Conservation (phyloP, 2,329 filamentous ascomycete species). For the Diaporthe citrichinensis region DNA sequence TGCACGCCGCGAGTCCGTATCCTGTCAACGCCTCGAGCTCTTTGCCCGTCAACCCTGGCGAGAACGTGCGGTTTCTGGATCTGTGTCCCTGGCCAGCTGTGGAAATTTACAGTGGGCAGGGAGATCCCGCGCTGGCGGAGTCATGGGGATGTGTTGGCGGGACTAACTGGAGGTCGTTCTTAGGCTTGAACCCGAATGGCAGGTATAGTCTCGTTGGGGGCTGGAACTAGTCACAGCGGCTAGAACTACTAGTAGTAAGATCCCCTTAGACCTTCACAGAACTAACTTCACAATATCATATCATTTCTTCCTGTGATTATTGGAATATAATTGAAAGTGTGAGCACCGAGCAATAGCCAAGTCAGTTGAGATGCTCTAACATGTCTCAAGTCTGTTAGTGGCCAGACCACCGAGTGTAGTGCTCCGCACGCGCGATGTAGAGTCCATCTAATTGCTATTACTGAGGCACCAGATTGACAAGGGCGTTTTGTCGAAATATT, state of each 20-base stretch:
- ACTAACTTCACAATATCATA: not conserved
- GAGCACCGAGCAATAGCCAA: not conserved
- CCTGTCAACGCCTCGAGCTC: constrained; percentile 12
- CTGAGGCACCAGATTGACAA: not conserved
- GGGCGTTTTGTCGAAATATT: not conserved
- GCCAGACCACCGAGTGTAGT: too few relatives aligned
- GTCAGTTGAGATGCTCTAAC: not conserved
- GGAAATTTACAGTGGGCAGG: not conserved
- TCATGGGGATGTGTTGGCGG: constrained; percentile 14
- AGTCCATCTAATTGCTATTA: too few relatives aligned
- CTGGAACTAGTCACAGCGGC: not conserved
- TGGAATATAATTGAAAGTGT: too few relatives aligned
- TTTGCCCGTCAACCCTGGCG: not conserved
- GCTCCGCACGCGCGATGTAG: not conserved
- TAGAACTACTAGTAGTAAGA: not conserved
- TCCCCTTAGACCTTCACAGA: not conserved
- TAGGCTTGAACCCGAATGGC: not conserved
- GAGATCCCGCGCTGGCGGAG: not conserved
- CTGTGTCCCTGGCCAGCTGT: constrained; percentile 27
- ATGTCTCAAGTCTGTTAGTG: not conserved
- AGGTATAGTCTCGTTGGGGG: not conserved
- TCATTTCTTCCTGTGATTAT: not conserved
- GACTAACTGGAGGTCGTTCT: constrained; percentile 1
- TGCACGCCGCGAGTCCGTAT: not conserved
- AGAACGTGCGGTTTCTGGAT: constrained; percentile 1